Evolutionary conservation across 2,329 filamentous ascomycete species (phyloP).

Genomic region (Colletotrichum godetiae): DNA sequence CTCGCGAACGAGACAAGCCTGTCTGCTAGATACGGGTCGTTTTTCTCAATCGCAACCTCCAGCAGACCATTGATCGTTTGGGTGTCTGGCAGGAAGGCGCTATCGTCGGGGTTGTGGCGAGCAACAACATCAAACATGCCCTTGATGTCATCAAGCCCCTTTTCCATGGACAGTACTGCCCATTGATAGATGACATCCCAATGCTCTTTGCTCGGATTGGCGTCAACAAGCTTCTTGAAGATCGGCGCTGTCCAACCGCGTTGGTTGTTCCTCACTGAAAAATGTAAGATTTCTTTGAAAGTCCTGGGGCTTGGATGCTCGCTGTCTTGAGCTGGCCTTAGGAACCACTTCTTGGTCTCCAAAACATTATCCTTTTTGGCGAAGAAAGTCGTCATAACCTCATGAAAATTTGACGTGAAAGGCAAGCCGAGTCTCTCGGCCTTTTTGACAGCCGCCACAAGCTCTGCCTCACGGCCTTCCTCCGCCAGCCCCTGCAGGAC

Average conservation of each 20-base stretch:
- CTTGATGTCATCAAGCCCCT: conserved; percentile 77
- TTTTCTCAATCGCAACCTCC: conserved; percentile 74
- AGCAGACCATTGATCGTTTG: conserved; percentile 83
- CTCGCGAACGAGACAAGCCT: conserved; percentile 76
- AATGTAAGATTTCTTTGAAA: conserved; percentile 67
- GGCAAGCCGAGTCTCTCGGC: conserved; percentile 59
- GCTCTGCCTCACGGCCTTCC: conserved; percentile 68
- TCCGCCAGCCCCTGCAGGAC: conserved; percentile 71
- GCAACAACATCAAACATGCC: conserved; percentile 78
- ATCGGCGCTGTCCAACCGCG: conserved; percentile 71
- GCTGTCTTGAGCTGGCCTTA: conserved; percentile 59
- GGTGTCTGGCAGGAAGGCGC: conserved; percentile 69
- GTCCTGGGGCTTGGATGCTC: conserved; percentile 56
- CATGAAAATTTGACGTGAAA: conserved; percentile 59
- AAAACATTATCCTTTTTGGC: conserved; percentile 65
- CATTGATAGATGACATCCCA: conserved; percentile 83
- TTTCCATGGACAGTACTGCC: conserved; percentile 76
- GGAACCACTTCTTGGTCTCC: conserved; percentile 77
- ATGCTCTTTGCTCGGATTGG: conserved; percentile 60
- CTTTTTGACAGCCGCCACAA: conserved; percentile 66
- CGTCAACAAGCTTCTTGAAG: conserved; percentile 64
- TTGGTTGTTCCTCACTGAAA: conserved; percentile 69
- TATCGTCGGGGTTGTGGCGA: conserved; percentile 57
- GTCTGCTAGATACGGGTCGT: conserved; percentile 78
- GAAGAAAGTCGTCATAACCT: conserved; percentile 72